phyloP scores from a whole-genome alignment of 371 early-diverging fungal species.

The Conidiobolus incongruus region DNA sequence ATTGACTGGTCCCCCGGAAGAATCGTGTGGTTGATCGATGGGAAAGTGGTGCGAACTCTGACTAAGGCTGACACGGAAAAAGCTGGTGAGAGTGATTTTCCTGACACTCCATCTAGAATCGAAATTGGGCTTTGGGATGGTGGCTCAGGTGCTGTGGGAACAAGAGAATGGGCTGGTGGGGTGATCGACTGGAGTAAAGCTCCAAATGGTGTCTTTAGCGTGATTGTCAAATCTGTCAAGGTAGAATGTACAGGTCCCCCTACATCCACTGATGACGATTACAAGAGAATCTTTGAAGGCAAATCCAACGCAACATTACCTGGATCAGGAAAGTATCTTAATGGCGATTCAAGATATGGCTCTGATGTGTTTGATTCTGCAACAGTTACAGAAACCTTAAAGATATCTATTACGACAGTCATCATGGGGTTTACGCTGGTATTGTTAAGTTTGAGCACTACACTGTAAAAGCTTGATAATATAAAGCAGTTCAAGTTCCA shows the following conservation, averaged over 20 bases:
- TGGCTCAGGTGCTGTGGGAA: slow-evolving; percentile 22
- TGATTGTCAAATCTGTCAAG: background rate
- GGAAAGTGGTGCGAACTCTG: slow-evolving; percentile 17
- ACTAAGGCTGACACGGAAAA: slow-evolving; percentile 13
- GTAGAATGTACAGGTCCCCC: background rate
- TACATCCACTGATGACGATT: background rate
- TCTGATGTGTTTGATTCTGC: no score
- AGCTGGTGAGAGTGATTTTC: slow-evolving; percentile 15
- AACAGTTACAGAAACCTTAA: no score
- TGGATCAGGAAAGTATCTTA: no score
- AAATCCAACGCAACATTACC: background rate
- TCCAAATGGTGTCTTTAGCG: background rate
- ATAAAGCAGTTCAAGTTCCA: no score
- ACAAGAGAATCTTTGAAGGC: background rate
- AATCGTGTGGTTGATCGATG: slow-evolving; percentile 24
- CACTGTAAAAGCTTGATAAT: no score
- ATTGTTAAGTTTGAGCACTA: no score
- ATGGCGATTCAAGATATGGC: no score
- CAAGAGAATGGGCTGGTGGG: slow-evolving; percentile 38
- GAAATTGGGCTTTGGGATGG: slow-evolving; percentile 49
- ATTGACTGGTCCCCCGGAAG: slow-evolving; percentile 31
- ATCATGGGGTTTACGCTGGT: no score
- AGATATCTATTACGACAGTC: no score
- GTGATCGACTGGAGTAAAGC: slow-evolving; percentile 19
- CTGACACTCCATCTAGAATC: slow-evolving; percentile 23